A percentile compares a stretch with the other conserved stretches of the same genome.
phyloP scores from a whole-genome alignment of 2,329 filamentous ascomycete species.

The Calonectria hawksworthii region DNA sequence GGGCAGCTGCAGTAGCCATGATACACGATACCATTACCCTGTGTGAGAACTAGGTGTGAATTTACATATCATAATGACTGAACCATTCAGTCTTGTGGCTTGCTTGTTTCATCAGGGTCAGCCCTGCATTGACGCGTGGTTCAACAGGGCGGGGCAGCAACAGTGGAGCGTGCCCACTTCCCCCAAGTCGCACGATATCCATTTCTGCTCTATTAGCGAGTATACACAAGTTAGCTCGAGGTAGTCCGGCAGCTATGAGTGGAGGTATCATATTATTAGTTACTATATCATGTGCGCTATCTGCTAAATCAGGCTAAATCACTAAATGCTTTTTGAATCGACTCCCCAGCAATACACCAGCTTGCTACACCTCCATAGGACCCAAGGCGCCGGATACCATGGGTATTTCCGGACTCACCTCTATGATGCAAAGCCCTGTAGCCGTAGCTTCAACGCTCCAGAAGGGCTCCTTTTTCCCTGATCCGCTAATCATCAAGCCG shows the following conservation, averaged over 20 bases:
- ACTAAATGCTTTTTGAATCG: neutral
- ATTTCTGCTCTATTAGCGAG: neutral
- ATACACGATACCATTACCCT: no score
- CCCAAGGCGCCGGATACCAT: neutral
- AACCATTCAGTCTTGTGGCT: neutral
- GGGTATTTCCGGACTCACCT: neutral
- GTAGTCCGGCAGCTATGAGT: neutral
- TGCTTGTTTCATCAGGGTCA: neutral
- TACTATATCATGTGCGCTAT: neutral
- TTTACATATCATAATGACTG: neutral
- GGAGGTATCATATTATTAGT: neutral
- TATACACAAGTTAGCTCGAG: neutral
- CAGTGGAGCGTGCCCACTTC: neutral
- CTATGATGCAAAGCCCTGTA: neutral
- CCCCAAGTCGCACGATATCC: neutral
- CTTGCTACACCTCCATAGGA: neutral
- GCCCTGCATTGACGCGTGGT: neutral
- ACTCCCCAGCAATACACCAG: neutral
- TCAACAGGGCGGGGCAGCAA: neutral
- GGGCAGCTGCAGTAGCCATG: no score
- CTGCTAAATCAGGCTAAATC: neutral
- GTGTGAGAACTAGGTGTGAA: no score
- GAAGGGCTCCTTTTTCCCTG: neutral
- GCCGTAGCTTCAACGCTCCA: neutral
- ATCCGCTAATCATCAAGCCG: neutral